Base-by-base conservation (phyloP, 345 rosid species). In the Durio zibethinus region DNA sequence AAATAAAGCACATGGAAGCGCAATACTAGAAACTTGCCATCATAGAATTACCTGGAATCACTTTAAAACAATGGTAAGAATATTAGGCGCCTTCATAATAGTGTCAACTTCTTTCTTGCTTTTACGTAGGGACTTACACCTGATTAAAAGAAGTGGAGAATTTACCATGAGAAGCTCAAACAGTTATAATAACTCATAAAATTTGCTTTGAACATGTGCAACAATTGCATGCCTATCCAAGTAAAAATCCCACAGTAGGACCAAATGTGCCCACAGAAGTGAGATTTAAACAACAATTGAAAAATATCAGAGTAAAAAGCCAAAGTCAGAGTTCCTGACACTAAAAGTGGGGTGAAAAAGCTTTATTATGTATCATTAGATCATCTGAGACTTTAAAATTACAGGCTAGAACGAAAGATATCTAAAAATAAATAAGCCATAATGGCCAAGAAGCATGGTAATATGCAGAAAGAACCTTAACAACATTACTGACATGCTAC, bases 91-190 rank as follows among this genome's bases (percentile, higher is more conserved):
- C 88, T 89, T 94, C n/a, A n/a, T 78, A 88, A 64, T 75, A 94
- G 87, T 73, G 89, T 86, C 80, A 94, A 74, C 78, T 91, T 94
- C 88, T 94, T 94, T 84, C 83, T 94, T 56, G 97, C 98, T 85
- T 86, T 93, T 84, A 89, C 93, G 82, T 90, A 94, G 53, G n/a
- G 94, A 91, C 82, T 88, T 91, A 81, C 98, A 94, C 82, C 97
- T 94, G 80, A 65, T 70, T 52, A 56, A 56, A 31, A 43, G 7
- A 80, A 48, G 73, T 2, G 53, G 48, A 65, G 47, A 48, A 76
- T 47, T 45, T 63, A 63, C 12, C 50, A 38, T 9, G 36, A 18
- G 74, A 70, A 48, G 59, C 59, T 47, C 25, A 29, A 50, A 18
- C 23, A 6, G 5, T 20, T 70, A 18, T 2, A 59, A 12, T 29